These are phyloP conservation scores for Plantago major DNA, from an alignment of 257 asterid species.

Conservation along the genomic window DNA sequence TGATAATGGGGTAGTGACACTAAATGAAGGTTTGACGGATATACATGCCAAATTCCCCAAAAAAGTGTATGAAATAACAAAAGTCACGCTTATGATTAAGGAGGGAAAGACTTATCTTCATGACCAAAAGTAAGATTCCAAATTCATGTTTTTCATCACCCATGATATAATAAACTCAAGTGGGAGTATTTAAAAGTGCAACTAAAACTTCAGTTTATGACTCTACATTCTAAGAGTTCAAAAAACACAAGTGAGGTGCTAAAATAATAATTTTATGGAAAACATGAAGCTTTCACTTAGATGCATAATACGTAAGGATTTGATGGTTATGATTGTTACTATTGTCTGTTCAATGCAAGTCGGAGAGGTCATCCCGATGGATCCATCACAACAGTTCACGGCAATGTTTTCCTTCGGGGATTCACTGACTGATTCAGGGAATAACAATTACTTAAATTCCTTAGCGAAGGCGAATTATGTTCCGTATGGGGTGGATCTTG, in stretches of 20 bases:
- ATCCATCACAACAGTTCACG: conserved; percentile 22
- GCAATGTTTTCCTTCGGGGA: conserved; percentile 71
- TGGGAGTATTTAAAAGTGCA: not conserved
- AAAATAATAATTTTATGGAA: not conserved
- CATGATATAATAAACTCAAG: not conserved
- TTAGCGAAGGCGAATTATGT: conserved; percentile 66
- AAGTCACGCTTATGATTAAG: conserved; percentile 1
- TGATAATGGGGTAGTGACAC: not conserved
- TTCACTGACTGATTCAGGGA: conserved; percentile 65
- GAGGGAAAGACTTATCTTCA: conserved; percentile 4
- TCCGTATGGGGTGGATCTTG: conserved; percentile 71
- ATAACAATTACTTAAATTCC: conserved; percentile 58
- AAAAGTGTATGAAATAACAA: conserved; percentile 4
- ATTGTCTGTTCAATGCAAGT: not conserved
- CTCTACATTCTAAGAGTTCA: too few species aligned
- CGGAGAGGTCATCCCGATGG: not conserved
- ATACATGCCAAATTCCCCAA: too few species aligned
- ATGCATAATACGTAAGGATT: conserved; percentile 13
- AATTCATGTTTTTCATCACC: conserved; percentile 4
- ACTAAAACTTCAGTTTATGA: not conserved
- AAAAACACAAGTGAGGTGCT: too few species aligned
- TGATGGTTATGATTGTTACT: not conserved
- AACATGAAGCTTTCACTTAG: not conserved
- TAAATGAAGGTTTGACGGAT: conserved; percentile 10
- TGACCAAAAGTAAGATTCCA: conserved; percentile 17